Base-by-base conservation (phyloP, 2,329 filamentous ascomycete species). In the Colletotrichum camelliae region DNA sequence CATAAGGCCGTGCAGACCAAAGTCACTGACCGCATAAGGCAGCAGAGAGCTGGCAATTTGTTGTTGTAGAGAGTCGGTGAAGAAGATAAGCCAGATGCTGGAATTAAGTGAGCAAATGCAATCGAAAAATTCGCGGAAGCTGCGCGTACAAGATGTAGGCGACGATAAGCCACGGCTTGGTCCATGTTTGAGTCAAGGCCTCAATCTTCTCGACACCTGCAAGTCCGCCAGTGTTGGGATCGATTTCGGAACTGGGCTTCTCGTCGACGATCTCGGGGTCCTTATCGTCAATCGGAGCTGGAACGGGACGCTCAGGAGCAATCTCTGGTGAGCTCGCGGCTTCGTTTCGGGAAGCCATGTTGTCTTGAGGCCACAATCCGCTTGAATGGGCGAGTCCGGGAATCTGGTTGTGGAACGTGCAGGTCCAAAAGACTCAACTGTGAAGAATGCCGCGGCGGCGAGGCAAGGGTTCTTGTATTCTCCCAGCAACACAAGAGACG, bases 1-100 rank as follows among this genome's bases (percentile, higher is more conserved):
- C 35, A 88, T 81, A 18, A 91, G 82, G 10, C 87, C 89, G 77
- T 90, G 89, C 12, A 82, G 78, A 29, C 83, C 80, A 77, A 89
- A 91, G 16, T 77, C 78, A 72, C 80, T 82, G 1, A 80, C 83
- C 67, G 87, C 85, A 70, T 82, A 84, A 10, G 82, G 77, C 4
- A 77, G 67, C 16, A 84, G 78, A 16, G 81, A 81, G 18, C 79
- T 70, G 5, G 84, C 82, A 69, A 87, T 83, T 61, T 83, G 82
- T 16, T 83, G 83, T 62, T 86, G 84, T 16, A 88, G 80, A 29
- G 84, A 85, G 68, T 86, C 84, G 67, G 87, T 83, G 69, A 89
- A 86, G 69, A 85, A 84, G 74, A 89, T 82, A 2, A 87, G 77
- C 78, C 84, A 88, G 65, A 88, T 83, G 43, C 86, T 88, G 69